Conservation (phyloP, 106 monocot species). For the Amphibolis antarctica region DNA sequence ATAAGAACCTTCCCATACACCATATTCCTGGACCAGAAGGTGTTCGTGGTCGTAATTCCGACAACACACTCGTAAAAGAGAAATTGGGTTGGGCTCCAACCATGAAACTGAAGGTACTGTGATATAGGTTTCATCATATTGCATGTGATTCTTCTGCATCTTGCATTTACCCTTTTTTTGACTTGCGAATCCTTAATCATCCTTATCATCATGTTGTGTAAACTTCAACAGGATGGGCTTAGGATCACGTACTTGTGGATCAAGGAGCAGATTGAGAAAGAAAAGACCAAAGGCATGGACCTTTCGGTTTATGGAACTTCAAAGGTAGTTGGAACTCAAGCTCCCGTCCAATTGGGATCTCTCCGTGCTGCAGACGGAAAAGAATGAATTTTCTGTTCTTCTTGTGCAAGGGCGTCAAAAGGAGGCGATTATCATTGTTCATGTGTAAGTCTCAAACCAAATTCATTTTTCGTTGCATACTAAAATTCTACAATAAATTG, state of each 20-base stretch:
- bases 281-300: conserved; percentile 51
- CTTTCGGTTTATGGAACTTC: conserved; percentile 69
- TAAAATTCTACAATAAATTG: no score
- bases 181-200: neutral
- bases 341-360: conserved; percentile 85
- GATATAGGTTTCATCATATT: neutral
- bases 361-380: conserved; percentile 96
- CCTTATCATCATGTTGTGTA: neutral
- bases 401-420: no score
- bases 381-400: conserved; percentile 49
- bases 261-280: conserved; percentile 87
- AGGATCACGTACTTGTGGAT: conserved; percentile 96
- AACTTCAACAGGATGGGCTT: conserved; percentile 59
- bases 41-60: conserved; percentile 90
- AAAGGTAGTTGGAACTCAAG: conserved; percentile 86
- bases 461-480: no score
- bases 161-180: neutral
- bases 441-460: no score
- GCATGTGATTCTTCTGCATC: neutral
- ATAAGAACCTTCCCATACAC: conserved; percentile 77
- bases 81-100: conserved; percentile 93
- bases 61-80: conserved; percentile 85
- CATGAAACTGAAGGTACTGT: conserved; percentile 68
- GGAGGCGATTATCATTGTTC: no score
- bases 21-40: conserved; percentile 98